Base-by-base conservation (phyloP, 148 eudicot genomes). In the Fagopyrum homotropicum region DNA sequence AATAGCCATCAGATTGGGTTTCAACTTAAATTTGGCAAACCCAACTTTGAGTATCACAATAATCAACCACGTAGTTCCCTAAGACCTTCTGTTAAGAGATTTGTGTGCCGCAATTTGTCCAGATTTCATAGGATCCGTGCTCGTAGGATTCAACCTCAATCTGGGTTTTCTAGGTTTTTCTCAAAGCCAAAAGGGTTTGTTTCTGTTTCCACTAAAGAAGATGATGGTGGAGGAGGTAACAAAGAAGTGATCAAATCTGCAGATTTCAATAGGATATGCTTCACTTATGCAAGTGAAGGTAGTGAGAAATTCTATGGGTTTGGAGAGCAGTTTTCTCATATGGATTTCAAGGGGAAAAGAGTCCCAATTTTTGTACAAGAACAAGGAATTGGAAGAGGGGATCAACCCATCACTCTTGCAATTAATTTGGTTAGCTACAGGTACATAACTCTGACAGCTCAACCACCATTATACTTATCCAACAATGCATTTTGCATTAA, bases 381-480 rank as follows among this genome's bases (percentile, higher is more conserved):
- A 68, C 99, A 96, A 81, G 97, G 99, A 15, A 92, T 96, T 83
- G 99, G 99, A 72, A 90, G 99, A 86, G 99, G 99, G 16, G 98
- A 96, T 85, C 99, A 96, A 79, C 99, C 99, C n/a, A 90, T 96
- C 70, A 86, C 94, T 54, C 85, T 90, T 78, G 98, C 97, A 71
- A 90, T 92, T 66, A 96, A 96, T 82, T 76, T 96, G 81, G 88
- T 96, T 75, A 92, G 99, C 85, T 92, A 90, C 81, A 96, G 99
- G 99, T 92, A 79, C 66, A 57, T 74, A 12, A 40, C 17, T 57
- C 45, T 46, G 55, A 72, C 71, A 66, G 19, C 71, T 66, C 71
- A 35, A 66, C 71, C 8, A 14, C 45, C 71, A 66, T 45, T 50
- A n/a, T 40, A 74, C 48, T 51, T 7, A 48, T 73, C 61, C 5